Evolutionary conservation across 306 rosid genomes (phyloP).

Genomic region (Cucurbita moschata): DNA sequence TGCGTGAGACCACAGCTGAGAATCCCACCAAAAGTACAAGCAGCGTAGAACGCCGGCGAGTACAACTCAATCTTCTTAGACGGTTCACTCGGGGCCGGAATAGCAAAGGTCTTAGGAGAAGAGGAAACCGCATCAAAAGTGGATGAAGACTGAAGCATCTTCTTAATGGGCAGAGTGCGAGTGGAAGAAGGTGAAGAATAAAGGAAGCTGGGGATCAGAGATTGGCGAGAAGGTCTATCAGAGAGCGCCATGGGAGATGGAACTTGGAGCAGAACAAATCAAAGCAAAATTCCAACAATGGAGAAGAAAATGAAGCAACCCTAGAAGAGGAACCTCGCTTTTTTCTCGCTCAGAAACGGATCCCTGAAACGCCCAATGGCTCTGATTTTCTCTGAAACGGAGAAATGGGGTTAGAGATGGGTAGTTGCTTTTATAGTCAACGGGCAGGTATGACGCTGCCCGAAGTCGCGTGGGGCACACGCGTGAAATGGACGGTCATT

Average conservation of each 20-base stretch:
- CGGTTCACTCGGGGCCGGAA: conserved; percentile 52
- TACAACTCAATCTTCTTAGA: conserved; percentile 67
- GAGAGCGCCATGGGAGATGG: conserved; percentile 36
- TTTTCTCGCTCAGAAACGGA: neutral
- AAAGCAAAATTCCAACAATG: neutral
- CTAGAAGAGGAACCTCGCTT: neutral
- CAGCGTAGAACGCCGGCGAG: conserved; percentile 74
- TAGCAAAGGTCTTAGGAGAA: conserved; percentile 12
- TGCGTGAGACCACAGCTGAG: conserved; percentile 92
- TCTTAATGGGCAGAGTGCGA: conserved; percentile 39
- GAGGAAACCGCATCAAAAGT: conserved; percentile 11
- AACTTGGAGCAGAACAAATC: neutral
- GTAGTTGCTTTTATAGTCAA: neutral
- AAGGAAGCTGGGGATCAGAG: conserved; percentile 63
- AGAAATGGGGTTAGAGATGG: neutral
- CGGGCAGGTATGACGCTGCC: neutral
- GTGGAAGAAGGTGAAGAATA: conserved; percentile 37
- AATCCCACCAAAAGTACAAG: conserved; percentile 77
- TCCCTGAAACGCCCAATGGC: neutral
- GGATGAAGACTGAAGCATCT: conserved; percentile 26
- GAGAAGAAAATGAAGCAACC: neutral
- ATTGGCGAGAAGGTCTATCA: conserved; percentile 33
- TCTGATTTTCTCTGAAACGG: neutral
- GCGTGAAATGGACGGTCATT: neutral
- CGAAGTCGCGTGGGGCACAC: neutral